Conservation (phyloP, 257 asterid species). For the Misopates orontium region DNA sequence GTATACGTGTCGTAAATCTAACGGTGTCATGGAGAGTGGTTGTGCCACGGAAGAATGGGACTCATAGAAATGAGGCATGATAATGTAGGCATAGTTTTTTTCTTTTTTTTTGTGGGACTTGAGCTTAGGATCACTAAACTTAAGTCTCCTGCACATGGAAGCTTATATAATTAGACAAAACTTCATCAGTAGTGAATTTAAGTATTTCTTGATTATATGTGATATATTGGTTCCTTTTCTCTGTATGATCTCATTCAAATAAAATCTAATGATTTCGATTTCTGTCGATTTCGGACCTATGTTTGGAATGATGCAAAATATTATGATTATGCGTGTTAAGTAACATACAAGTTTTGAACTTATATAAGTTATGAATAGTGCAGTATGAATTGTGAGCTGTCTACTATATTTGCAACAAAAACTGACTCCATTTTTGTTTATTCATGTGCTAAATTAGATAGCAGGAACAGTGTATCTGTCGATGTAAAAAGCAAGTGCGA, state of each 20-base stretch:
- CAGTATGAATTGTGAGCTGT: too few relatives aligned
- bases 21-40: too few relatives aligned
- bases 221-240: background rate
- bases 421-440: conserved; percentile 18
- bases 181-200: background rate
- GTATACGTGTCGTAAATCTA: too few relatives aligned
- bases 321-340: too few relatives aligned
- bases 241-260: background rate
- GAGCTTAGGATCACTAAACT: background rate
- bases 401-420: background rate
- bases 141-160: too few relatives aligned
- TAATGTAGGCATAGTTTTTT: background rate
- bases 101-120: background rate
- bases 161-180: background rate
- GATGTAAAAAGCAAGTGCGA: conserved; percentile 40
- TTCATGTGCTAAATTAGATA: conserved; percentile 36
- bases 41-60: too few relatives aligned
- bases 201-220: background rate
- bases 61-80: background rate
- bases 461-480: conserved; percentile 17
- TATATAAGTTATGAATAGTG: too few relatives aligned
- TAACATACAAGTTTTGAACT: too few relatives aligned
- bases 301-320: too few relatives aligned
- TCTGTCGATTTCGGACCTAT: too few relatives aligned
- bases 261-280: too few relatives aligned